phyloP scores from a whole-genome alignment of 805 yeast genomes.

The Cyberlindnera petersonii region DNA sequence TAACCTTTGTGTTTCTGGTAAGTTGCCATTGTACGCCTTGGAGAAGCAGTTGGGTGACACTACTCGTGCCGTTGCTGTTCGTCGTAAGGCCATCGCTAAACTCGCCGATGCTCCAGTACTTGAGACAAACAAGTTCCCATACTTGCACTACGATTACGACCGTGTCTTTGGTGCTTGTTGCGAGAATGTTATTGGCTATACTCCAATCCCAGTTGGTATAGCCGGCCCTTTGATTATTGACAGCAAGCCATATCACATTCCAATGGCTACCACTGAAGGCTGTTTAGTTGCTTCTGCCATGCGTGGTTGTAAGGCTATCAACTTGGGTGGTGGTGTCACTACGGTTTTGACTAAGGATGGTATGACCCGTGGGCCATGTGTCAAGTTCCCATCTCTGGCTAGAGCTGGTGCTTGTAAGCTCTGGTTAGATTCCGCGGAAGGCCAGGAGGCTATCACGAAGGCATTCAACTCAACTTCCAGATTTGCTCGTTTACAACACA shows the following conservation, averaged over 20 bases:
- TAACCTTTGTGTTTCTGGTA: slow-evolving; percentile 64
- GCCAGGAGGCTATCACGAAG: slow-evolving; percentile 72
- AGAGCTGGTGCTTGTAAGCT: slow-evolving; percentile 94
- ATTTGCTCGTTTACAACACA: slow-evolving; percentile 89
- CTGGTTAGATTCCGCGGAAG: slow-evolving; percentile 96
- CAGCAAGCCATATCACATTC: slow-evolving; percentile 83
- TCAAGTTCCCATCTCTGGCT: slow-evolving; percentile 71
- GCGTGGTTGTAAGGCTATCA: slow-evolving; percentile 98
- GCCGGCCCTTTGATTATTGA: slow-evolving; percentile 96
- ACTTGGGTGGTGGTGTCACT: slow-evolving; percentile 93
- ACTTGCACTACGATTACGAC: slow-evolving; percentile 80
- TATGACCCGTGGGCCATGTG: slow-evolving; percentile 99
- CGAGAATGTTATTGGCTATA: slow-evolving; percentile 94
- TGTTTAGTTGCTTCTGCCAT: slow-evolving; percentile 96
- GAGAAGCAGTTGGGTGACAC: slow-evolving; percentile 89
- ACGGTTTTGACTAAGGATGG: slow-evolving; percentile 94
- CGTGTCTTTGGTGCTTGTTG: slow-evolving; percentile 98
- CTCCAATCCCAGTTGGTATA: slow-evolving; percentile 96
- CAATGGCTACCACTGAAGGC: slow-evolving; percentile 99
- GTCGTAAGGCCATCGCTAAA: slow-evolving; percentile 88
- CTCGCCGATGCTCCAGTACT: slow-evolving; percentile 79
- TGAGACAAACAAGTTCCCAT: slow-evolving; percentile 71
- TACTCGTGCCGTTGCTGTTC: slow-evolving; percentile 87
- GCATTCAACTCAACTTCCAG: slow-evolving; percentile 96
- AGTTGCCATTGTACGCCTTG: slow-evolving; percentile 86